Conservation (phyloP, 1,284 basidiomycete species). For the Puccinia coronata region DNA sequence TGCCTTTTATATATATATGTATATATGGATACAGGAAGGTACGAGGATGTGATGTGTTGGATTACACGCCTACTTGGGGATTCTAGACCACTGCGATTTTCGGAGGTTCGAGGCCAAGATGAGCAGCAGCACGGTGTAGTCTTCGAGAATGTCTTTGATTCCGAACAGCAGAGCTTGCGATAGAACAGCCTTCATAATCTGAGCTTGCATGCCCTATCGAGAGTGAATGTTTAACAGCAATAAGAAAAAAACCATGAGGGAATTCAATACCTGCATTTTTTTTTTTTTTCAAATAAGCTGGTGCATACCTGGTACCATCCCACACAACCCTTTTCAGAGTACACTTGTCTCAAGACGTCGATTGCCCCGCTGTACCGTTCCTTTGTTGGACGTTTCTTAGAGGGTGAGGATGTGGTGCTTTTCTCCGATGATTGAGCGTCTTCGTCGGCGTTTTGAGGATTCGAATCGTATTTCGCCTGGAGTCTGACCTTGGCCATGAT, state of each 20-base stretch:
- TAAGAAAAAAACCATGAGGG: neutral
- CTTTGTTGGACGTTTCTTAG: slow-evolving; percentile 54
- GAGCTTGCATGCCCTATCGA: slow-evolving; percentile 79
- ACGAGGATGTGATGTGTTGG: no score
- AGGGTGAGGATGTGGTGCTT: neutral
- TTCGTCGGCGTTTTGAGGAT: slow-evolving; percentile 2
- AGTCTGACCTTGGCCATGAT: slow-evolving; percentile 98
- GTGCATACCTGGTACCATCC: slow-evolving; percentile 83
- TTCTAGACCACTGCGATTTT: no score
- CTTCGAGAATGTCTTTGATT: slow-evolving; percentile 46
- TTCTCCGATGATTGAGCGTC: slow-evolving; percentile 52
- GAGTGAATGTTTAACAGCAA: neutral
- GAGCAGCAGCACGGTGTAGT: slow-evolving; percentile 49
- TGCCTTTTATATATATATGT: no score
- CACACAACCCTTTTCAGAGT: slow-evolving; percentile 65
- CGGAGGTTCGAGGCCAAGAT: slow-evolving; percentile 33
- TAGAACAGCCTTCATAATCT: slow-evolving; percentile 83
- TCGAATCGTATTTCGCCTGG: slow-evolving; percentile 68
- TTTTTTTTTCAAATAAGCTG: neutral
- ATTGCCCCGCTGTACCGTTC: slow-evolving; percentile 70
- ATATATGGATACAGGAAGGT: no score
- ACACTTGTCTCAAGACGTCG: slow-evolving; percentile 73
- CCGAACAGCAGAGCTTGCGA: slow-evolving; percentile 66
- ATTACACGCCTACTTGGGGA: no score
- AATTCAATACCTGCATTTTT: neutral